A percentile compares a stretch with the other conserved stretches of the same genome.
These are phyloP conservation scores for Penicillium sp. DNA, from an alignment of 2,329 filamentous ascomycete species.

Conservation along the genomic window DNA sequence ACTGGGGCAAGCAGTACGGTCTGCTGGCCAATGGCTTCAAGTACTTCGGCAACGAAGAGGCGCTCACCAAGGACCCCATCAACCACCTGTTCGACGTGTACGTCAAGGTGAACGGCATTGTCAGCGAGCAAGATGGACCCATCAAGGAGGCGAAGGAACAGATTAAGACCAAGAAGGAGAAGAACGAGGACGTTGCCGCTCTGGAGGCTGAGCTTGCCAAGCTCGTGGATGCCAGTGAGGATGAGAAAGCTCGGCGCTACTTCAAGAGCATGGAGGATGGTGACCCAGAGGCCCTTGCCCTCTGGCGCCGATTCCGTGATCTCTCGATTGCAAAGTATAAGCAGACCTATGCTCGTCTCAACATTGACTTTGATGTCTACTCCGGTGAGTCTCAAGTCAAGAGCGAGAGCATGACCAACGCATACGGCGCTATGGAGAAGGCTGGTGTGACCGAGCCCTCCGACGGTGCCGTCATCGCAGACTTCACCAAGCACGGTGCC, in stretches of 20 bases:
- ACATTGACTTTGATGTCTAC: constrained; percentile 65
- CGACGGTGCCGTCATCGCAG: constrained; percentile 65
- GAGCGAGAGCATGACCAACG: constrained; percentile 59
- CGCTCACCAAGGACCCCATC: constrained; percentile 59
- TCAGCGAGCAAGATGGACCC: constrained; percentile 55
- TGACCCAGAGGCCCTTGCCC: constrained; percentile 56
- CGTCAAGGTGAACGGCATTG: constrained; percentile 60
- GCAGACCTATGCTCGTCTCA: constrained; percentile 61
- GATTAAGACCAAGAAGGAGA: constrained; percentile 49
- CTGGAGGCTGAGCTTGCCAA: constrained; percentile 51
- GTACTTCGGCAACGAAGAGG: constrained; percentile 60
- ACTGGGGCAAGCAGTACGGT: constrained; percentile 68
- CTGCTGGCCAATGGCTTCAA: constrained; percentile 62
- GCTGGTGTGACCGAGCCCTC: constrained; percentile 61
- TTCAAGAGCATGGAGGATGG: constrained; percentile 68
- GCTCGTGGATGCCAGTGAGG: constrained; percentile 53
- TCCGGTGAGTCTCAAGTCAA: constrained; percentile 67
- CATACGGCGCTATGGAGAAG: constrained; percentile 58
- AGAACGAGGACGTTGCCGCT: constrained; percentile 48
- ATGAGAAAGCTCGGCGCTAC: constrained; percentile 61
- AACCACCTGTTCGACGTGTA: constrained; percentile 66
- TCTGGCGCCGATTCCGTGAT: constrained; percentile 64
- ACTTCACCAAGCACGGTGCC: constrained; percentile 65
- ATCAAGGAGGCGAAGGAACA: constrained; percentile 55
- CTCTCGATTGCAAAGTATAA: constrained; percentile 64